A percentile compares a stretch with the other conserved stretches of the same genome.
Conservation (phyloP, 2,329 filamentous ascomycete genomes). For the Fusarium anguioides region DNA sequence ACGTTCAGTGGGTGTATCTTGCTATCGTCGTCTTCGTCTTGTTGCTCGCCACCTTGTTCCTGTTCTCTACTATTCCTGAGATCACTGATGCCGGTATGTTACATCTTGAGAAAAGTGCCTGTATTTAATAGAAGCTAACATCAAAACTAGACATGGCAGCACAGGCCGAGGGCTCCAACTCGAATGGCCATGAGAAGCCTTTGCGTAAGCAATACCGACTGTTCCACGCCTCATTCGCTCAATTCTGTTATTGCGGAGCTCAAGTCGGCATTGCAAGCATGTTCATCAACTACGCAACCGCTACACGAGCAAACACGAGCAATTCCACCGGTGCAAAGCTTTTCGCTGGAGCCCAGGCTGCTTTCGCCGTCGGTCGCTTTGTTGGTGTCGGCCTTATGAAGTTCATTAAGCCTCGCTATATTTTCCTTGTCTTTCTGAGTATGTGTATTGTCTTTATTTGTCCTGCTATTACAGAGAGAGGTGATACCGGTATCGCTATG, state of each 20-base stretch:
- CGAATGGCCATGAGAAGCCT: slow-evolving; percentile 68
- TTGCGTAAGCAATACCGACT: slow-evolving; percentile 78
- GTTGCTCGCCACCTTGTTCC: slow-evolving; percentile 72
- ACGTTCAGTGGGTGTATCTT: slow-evolving; percentile 82
- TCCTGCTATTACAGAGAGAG: slow-evolving; percentile 59
- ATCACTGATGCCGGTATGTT: slow-evolving; percentile 65
- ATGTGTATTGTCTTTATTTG: slow-evolving; percentile 71
- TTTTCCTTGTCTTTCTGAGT: slow-evolving; percentile 74
- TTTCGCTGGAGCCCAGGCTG: slow-evolving; percentile 78
- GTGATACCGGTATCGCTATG: slow-evolving; percentile 65
- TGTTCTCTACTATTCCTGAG: slow-evolving; percentile 75
- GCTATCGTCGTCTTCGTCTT: slow-evolving; percentile 79
- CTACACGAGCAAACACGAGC: slow-evolving; percentile 65
- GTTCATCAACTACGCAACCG: slow-evolving; percentile 78
- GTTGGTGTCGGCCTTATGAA: slow-evolving; percentile 74
- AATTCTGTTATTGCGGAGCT: slow-evolving; percentile 82
- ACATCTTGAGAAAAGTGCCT: background rate
- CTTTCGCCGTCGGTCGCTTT: slow-evolving; percentile 79
- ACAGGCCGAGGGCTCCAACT: slow-evolving; percentile 66
- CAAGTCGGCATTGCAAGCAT: slow-evolving; percentile 74
- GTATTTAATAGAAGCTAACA: background rate
- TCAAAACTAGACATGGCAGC: slow-evolving; percentile 69
- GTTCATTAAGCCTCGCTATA: slow-evolving; percentile 71
- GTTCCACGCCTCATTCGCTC: slow-evolving; percentile 79
- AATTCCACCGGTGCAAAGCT: slow-evolving; percentile 70